phyloP scores from a whole-genome alignment of 2,329 filamentous ascomycete genomes.

The Phialophora chinensis region DNA sequence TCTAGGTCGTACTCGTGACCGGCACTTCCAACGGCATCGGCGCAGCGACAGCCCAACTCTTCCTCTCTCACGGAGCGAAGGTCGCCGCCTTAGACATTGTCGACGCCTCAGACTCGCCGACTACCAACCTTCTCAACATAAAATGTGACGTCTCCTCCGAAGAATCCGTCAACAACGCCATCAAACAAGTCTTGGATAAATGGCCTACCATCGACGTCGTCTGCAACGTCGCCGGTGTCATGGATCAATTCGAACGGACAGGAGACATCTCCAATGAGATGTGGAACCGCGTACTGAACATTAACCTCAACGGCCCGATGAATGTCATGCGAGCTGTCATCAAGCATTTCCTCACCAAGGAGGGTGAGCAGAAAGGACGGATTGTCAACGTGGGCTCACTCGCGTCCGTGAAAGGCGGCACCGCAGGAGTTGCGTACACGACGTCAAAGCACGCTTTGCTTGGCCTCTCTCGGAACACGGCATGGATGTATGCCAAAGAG shows the following conservation, averaged over 20 bases:
- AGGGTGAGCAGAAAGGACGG: constrained; percentile 16
- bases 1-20: constrained; percentile 8
- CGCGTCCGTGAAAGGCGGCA: constrained; percentile 18
- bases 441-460: constrained; percentile 21
- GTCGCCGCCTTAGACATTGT: constrained; percentile 16
- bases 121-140: constrained; percentile 3
- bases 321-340: constrained; percentile 16
- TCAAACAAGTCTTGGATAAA: constrained; percentile 17
- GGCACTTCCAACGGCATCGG: constrained; percentile 14
- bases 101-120: neutral
- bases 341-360: constrained; percentile 15
- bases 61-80: constrained; percentile 15
- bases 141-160: constrained; percentile 19
- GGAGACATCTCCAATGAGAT: constrained; percentile 16
- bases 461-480: constrained; percentile 17
- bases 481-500: constrained; percentile 22
- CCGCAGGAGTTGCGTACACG: constrained; percentile 14
- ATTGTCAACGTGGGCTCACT: constrained; percentile 20
- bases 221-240: constrained; percentile 15
- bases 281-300: constrained; percentile 18
- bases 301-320: constrained; percentile 18
- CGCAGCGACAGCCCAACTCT: constrained; percentile 16
- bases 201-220: constrained; percentile 11
- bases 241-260: constrained; percentile 21
- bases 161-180: constrained; percentile 16